phyloP scores from a whole-genome alignment of 1,284 basidiomycete species.

The Papiliotrema terrestris region DNA sequence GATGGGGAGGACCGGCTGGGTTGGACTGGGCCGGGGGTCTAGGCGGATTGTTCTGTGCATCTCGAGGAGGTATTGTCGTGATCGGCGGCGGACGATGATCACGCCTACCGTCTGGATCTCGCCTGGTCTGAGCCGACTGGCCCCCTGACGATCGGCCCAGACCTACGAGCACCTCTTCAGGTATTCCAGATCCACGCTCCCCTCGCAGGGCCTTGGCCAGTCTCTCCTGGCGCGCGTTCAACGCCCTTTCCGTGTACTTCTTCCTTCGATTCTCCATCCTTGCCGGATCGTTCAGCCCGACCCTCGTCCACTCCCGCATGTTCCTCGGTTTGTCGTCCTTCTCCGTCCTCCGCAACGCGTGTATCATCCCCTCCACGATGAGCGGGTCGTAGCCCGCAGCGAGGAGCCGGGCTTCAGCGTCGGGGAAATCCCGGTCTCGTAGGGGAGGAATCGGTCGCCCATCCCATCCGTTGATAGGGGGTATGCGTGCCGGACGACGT shows the following conservation, averaged over 20 bases:
- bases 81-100: too few species aligned
- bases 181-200: background rate
- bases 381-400: background rate
- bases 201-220: background rate
- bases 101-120: too few species aligned
- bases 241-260: background rate
- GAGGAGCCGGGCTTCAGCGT: background rate
- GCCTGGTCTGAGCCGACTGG: background rate
- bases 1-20: too few species aligned
- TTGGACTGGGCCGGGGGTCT: too few species aligned
- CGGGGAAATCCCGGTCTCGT: background rate
- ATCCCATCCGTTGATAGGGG: too few species aligned
- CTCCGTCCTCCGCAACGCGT: background rate
- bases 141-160: background rate
- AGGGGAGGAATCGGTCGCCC: too few species aligned
- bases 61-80: too few species aligned
- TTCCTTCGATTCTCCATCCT: background rate
- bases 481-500: too few species aligned
- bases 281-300: background rate
- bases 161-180: background rate
- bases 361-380: background rate
- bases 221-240: background rate
- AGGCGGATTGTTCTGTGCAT: too few species aligned
- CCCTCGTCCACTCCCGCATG: conserved; percentile 1
- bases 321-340: background rate